Evolutionary conservation across 148 eudicot genomes (phyloP).

Genomic region (Rheum nobile): DNA sequence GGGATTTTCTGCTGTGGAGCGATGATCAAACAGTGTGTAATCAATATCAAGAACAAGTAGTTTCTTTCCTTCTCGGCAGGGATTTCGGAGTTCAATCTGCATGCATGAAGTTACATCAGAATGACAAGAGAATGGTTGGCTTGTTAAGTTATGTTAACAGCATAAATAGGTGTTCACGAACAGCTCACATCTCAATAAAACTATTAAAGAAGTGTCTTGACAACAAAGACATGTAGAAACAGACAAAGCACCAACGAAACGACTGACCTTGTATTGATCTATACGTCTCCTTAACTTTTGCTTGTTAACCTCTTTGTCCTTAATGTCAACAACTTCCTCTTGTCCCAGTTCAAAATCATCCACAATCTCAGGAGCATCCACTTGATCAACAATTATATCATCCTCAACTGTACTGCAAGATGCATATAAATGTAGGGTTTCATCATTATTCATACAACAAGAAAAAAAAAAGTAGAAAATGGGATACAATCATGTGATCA

Average conservation of each 20-base stretch:
- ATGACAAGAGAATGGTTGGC: neutral
- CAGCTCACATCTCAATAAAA: neutral
- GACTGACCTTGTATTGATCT: slow-evolving; percentile 63
- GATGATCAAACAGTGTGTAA: slow-evolving; percentile 94
- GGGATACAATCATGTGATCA: neutral
- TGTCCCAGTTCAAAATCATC: slow-evolving; percentile 96
- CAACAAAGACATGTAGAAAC: neutral
- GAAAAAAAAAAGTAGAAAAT: neutral
- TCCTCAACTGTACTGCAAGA: slow-evolving; percentile 80
- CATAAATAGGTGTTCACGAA: neutral
- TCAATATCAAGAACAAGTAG: slow-evolving; percentile 94
- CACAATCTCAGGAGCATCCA: slow-evolving; percentile 69
- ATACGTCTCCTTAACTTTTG: slow-evolving; percentile 68
- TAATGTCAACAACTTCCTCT: slow-evolving; percentile 84
- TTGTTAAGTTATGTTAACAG: neutral
- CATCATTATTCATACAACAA: neutral
- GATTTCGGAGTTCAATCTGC: slow-evolving; percentile 74
- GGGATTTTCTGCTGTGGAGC: slow-evolving; percentile 88
- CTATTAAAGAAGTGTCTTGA: neutral
- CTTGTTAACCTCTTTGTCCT: slow-evolving; percentile 75
- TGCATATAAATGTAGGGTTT: neutral
- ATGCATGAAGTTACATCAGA: slow-evolving; percentile 4
- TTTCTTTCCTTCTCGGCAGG: slow-evolving; percentile 90
- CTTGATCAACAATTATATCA: slow-evolving; percentile 77
- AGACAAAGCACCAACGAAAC: neutral